Evolutionary conservation across 306 rosid species (phyloP).

Genomic region (Ormosia emarginata): DNA sequence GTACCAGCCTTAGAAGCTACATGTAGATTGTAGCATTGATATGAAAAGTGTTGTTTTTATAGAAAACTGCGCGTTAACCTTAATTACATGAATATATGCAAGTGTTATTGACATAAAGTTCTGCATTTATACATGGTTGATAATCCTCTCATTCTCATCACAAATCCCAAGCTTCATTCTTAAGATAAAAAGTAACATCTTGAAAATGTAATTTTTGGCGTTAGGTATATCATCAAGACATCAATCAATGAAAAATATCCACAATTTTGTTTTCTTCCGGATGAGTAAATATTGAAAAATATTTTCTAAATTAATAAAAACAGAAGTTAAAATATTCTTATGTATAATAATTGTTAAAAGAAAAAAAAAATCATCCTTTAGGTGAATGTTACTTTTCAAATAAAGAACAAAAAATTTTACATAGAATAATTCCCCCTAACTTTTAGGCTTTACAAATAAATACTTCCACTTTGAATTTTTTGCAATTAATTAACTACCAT

Average conservation of each 20-base stretch:
- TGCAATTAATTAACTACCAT: neutral
- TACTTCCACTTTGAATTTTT: neutral
- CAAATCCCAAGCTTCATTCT: conserved; percentile 28
- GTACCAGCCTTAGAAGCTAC: neutral
- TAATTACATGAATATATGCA: conserved; percentile 10
- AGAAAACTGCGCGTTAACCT: conserved; percentile 22
- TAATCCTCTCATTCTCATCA: neutral
- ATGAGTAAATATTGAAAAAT: neutral
- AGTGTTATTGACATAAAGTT: conserved; percentile 15
- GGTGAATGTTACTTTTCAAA: neutral
- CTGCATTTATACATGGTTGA: neutral
- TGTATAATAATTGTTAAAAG: too few species aligned
- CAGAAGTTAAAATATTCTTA: neutral
- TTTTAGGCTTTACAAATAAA: neutral
- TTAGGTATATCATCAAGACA: conserved; percentile 35
- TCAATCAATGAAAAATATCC: conserved; percentile 21
- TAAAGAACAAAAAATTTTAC: neutral
- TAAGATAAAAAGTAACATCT: conserved; percentile 34
- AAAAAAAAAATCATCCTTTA: neutral
- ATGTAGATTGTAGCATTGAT: neutral
- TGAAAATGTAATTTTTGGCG: conserved; percentile 11
- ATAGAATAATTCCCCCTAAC: neutral
- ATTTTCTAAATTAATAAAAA: neutral
- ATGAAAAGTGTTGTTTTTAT: neutral
- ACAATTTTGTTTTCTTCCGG: conserved; percentile 2